Conservation (phyloP, 2,329 filamentous ascomycete genomes). For the Aspergillus pseudoviridinutans region DNA sequence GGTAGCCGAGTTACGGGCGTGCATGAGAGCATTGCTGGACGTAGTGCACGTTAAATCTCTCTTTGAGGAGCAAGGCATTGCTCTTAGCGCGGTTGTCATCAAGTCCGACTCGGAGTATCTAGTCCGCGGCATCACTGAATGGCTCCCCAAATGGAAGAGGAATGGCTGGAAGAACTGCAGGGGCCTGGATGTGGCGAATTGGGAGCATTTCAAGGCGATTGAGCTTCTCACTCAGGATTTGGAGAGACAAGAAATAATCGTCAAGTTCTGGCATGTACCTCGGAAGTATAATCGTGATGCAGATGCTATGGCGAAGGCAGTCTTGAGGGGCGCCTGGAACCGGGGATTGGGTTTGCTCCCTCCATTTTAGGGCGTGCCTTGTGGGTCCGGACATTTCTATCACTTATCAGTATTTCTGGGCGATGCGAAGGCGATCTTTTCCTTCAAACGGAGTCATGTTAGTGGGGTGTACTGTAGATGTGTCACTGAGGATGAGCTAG, state of each 20-base stretch:
- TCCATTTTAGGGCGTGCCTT: background rate
- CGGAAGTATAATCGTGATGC: background rate
- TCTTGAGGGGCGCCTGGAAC: background rate
- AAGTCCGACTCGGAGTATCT: slow-evolving; percentile 1
- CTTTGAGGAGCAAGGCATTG: background rate
- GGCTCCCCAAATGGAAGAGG: slow-evolving; percentile 4
- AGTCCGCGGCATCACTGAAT: background rate
- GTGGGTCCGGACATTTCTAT: background rate
- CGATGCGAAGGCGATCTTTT: background rate
- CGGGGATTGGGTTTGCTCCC: background rate
- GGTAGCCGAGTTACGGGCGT: slow-evolving; percentile 1
- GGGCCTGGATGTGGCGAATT: background rate
- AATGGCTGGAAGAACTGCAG: slow-evolving; percentile 1
- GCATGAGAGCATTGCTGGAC: background rate
- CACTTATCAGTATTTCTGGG: background rate
- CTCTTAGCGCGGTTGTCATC: background rate
- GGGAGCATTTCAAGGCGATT: background rate
- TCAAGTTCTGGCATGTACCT: slow-evolving; percentile 2
- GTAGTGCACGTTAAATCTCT: background rate
- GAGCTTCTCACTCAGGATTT: background rate
- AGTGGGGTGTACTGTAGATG: too few species aligned
- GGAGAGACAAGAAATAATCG: background rate
- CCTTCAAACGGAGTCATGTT: background rate
- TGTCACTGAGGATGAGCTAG: background rate
- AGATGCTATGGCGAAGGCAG: slow-evolving; percentile 1